Conservation (phyloP, 345 rosid genomes). For the Citrus cavaleriei region DNA sequence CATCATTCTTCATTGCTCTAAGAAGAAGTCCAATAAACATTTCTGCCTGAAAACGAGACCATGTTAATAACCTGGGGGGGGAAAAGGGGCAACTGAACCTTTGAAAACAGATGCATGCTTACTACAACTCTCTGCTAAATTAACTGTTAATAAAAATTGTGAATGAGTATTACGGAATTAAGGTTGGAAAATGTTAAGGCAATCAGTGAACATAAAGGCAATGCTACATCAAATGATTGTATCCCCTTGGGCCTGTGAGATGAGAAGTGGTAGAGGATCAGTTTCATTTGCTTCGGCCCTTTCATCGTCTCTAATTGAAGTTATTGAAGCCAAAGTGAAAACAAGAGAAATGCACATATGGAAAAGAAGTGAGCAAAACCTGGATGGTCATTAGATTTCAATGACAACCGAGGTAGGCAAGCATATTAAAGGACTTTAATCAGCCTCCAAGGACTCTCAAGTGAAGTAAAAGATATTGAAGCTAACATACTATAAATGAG, state of each 20-base stretch:
- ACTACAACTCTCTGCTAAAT: background rate
- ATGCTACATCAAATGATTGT: background rate
- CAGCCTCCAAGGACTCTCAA: background rate
- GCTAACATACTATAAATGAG: background rate
- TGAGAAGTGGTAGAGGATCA: background rate
- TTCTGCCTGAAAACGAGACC: conserved; percentile 55
- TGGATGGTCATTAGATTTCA: background rate
- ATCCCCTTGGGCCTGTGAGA: background rate
- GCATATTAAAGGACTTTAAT: background rate
- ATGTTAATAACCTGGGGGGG: conserved; percentile 25
- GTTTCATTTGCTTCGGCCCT: background rate
- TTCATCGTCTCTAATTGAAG: background rate
- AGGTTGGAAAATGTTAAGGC: background rate
- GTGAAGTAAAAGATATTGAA: background rate
- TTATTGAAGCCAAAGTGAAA: background rate
- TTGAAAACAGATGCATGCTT: background rate
- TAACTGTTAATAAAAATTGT: background rate
- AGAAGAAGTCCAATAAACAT: conserved; percentile 91
- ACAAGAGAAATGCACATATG: background rate
- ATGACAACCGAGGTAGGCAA: background rate
- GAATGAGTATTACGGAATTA: background rate
- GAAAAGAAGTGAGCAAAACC: background rate
- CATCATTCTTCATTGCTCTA: conserved; percentile 88
- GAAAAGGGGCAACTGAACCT: background rate
- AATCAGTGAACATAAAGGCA: background rate